These are phyloP conservation scores for Phlyctochytrium arcticum DNA, from an alignment of 192 early-diverging fungal genomes.

Conservation along the genomic window DNA sequence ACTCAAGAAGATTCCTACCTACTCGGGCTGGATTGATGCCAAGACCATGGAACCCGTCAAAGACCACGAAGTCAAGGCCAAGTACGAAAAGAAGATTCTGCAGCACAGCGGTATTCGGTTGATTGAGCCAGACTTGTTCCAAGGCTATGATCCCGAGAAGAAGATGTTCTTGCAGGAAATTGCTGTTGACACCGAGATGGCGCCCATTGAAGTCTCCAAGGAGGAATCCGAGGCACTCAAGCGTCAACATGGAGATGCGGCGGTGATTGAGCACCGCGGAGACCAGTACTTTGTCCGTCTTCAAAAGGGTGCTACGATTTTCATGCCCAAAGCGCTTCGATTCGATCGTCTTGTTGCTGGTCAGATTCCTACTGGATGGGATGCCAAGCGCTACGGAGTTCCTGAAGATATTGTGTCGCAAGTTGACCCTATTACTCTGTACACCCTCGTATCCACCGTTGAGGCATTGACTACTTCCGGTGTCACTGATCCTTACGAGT, in stretches of 20 bases:
- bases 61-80: slow-evolving; percentile 82
- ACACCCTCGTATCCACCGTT: slow-evolving; percentile 83
- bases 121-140: slow-evolving; percentile 78
- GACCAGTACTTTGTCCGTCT: slow-evolving; percentile 76
- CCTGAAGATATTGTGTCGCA: slow-evolving; percentile 86
- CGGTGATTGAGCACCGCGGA: slow-evolving; percentile 64
- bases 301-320: slow-evolving; percentile 82
- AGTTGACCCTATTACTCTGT: slow-evolving; percentile 89
- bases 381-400: slow-evolving; percentile 85
- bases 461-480: slow-evolving; percentile 87
- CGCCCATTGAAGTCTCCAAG: slow-evolving; percentile 78
- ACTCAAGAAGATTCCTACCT: slow-evolving; percentile 67
- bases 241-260: slow-evolving; percentile 73
- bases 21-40: slow-evolving; percentile 92
- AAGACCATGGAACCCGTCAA: slow-evolving; percentile 79
- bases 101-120: slow-evolving; percentile 90
- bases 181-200: slow-evolving; percentile 79
- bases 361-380: slow-evolving; percentile 94
- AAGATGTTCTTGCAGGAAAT: slow-evolving; percentile 89
- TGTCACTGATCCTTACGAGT: slow-evolving; percentile 95
- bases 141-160: slow-evolving; percentile 80
- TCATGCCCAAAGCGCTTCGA: slow-evolving; percentile 88
- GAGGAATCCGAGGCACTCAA: slow-evolving; percentile 86
- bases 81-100: slow-evolving; percentile 85
- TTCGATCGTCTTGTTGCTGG: slow-evolving; percentile 88